A percentile compares a stretch with the other conserved stretches of the same genome.
Evolutionary conservation across 495 filamentous ascomycete species (phyloP).

Genomic region (Apodospora peruviana): DNA sequence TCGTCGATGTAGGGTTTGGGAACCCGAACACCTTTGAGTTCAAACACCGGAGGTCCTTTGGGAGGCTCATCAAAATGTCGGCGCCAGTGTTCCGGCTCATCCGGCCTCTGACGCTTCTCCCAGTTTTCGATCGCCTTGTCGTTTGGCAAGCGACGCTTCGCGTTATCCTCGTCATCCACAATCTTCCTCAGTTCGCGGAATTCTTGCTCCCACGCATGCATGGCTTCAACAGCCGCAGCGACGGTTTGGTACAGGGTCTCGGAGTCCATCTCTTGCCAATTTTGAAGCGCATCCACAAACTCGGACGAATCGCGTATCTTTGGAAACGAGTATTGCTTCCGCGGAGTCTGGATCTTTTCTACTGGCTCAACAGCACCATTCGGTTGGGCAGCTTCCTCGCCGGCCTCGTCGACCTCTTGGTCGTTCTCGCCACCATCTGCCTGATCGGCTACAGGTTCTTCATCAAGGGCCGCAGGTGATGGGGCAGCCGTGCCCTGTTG

Average conservation of each 20-base stretch:
- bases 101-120: slow-evolving; percentile 25
- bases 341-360: slow-evolving; percentile 18
- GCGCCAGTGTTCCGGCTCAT: slow-evolving; percentile 22
- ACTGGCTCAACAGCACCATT: slow-evolving; percentile 12
- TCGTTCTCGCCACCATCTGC: slow-evolving; percentile 20
- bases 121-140: slow-evolving; percentile 31
- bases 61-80: slow-evolving; percentile 25
- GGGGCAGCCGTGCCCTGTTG: slow-evolving; percentile 18
- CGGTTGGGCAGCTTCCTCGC: slow-evolving; percentile 6
- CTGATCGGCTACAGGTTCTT: slow-evolving; percentile 7
- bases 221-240: slow-evolving; percentile 44
- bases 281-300: slow-evolving; percentile 26
- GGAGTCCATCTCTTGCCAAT: slow-evolving; percentile 27
- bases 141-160: slow-evolving; percentile 34
- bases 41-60: slow-evolving; percentile 29
- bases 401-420: slow-evolving; percentile 16
- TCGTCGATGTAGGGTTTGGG: slow-evolving; percentile 28
- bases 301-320: slow-evolving; percentile 33
- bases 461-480: slow-evolving; percentile 18
- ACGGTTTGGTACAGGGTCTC: slow-evolving; percentile 51
- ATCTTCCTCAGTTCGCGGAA: slow-evolving; percentile 55
- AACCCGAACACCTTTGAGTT: slow-evolving; percentile 35
- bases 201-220: slow-evolving; percentile 60
- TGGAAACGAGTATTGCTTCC: slow-evolving; percentile 23
- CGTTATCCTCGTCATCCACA: slow-evolving; percentile 44